Evolutionary conservation across 1,284 basidiomycete genomes (phyloP).

Genomic region (Calocybe gambosa): DNA sequence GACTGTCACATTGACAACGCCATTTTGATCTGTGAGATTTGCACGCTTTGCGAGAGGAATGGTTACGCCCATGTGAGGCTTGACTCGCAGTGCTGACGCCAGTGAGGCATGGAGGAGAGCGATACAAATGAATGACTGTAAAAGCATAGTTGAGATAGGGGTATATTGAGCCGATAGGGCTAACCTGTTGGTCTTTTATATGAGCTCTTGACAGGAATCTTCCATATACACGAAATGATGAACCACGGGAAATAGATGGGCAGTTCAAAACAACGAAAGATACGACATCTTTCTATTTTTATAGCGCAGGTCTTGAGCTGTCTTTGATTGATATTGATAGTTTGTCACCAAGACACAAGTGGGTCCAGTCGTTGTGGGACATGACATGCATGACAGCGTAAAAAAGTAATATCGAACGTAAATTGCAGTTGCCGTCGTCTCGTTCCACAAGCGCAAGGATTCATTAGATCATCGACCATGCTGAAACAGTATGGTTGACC

Average conservation of each 20-base stretch:
- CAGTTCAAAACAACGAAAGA: background rate
- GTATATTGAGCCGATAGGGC: background rate
- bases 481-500: too few relatives aligned
- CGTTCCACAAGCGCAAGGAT: too few relatives aligned
- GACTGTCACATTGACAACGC: conserved; percentile 18
- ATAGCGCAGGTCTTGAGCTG: background rate
- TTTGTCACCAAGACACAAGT: background rate
- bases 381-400: background rate
- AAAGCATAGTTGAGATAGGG: conserved; percentile 4
- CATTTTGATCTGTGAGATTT: conserved; percentile 19
- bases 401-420: too few relatives aligned
- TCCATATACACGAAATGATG: background rate
- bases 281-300: background rate
- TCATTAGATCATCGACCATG: too few relatives aligned
- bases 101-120: conserved; percentile 4
- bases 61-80: conserved; percentile 2
- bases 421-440: too few relatives aligned
- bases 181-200: conserved; percentile 1
- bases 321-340: background rate
- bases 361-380: background rate
- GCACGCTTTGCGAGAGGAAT: conserved; percentile 11
- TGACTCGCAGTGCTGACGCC: conserved; percentile 1
- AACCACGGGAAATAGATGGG: background rate
- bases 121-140: conserved; percentile 6
- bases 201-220: background rate